Conservation (phyloP, 768 basidiomycete genomes). For the Psilocybe cyanescens region DNA sequence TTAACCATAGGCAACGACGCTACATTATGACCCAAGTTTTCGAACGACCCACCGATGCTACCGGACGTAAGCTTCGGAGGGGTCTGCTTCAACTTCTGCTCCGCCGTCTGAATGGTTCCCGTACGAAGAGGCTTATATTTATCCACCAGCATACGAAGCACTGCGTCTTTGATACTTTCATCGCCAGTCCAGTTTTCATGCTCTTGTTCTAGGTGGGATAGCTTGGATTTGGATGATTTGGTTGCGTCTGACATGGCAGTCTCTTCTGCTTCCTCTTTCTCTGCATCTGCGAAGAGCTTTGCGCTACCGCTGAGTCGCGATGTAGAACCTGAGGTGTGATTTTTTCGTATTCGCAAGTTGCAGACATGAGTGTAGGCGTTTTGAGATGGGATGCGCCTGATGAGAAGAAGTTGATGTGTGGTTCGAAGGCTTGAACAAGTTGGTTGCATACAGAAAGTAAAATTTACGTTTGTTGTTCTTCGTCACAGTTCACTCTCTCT, state of each 20-base stretch:
- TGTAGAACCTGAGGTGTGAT: background rate
- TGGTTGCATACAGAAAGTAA: slow-evolving; percentile 23
- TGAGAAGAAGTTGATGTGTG: background rate
- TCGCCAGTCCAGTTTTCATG: slow-evolving; percentile 81
- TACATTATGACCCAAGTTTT: background rate
- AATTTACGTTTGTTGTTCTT: background rate
- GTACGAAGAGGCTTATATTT: slow-evolving; percentile 83
- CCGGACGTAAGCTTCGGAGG: slow-evolving; percentile 40
- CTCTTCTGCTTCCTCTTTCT: slow-evolving; percentile 47
- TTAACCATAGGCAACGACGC: background rate
- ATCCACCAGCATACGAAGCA: slow-evolving; percentile 85
- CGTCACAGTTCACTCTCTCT: background rate
- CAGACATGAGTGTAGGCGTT: background rate
- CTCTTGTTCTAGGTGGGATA: slow-evolving; percentile 40
- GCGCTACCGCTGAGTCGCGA: slow-evolving; percentile 29
- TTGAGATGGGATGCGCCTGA: background rate
- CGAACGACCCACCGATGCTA: background rate
- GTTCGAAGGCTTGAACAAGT: background rate
- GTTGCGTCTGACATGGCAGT: slow-evolving; percentile 7
- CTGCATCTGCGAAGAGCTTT: slow-evolving; percentile 64
- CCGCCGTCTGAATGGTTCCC: slow-evolving; percentile 60
- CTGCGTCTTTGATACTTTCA: slow-evolving; percentile 68
- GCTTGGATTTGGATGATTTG: slow-evolving; percentile 16
- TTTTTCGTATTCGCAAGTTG: background rate
- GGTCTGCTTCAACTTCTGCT: slow-evolving; percentile 62